Conservation (phyloP, 2,329 filamentous ascomycete genomes). For the Penicillium sp. region DNA sequence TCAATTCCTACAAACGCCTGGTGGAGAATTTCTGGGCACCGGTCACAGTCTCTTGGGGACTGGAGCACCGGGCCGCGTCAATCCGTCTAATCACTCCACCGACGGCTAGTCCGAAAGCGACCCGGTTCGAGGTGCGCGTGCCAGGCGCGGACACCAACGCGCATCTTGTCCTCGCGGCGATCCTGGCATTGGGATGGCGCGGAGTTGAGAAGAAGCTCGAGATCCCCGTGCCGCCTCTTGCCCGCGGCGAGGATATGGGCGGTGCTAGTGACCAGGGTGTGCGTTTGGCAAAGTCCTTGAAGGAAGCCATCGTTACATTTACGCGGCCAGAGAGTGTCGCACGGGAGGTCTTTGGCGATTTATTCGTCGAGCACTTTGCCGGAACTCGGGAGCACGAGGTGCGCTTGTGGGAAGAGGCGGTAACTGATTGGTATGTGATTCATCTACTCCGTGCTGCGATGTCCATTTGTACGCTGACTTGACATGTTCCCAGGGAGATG, state of each 20-base stretch:
- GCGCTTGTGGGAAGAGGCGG: conserved; percentile 87
- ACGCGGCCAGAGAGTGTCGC: conserved; percentile 76
- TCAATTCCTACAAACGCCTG: conserved; percentile 97
- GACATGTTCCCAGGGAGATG: conserved; percentile 60
- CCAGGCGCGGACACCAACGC: conserved; percentile 93
- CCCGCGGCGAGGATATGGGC: conserved; percentile 79
- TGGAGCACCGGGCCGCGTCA: conserved; percentile 90
- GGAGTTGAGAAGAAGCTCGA: conserved; percentile 90
- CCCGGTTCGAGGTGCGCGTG: conserved; percentile 88
- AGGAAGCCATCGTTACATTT: conserved; percentile 79
- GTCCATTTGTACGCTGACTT: conserved; percentile 13
- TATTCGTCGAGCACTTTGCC: conserved; percentile 92
- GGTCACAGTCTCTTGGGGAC: conserved; percentile 93
- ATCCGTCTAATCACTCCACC: conserved; percentile 88
- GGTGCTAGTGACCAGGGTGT: conserved; percentile 67
- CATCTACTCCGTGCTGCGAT: background rate
- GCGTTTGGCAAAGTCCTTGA: conserved; percentile 77
- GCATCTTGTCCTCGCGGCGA: conserved; percentile 79
- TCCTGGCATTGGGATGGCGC: conserved; percentile 83
- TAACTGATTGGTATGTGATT: conserved; percentile 83
- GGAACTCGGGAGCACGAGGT: conserved; percentile 92
- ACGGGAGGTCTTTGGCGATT: conserved; percentile 89
- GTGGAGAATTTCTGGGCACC: conserved; percentile 99
- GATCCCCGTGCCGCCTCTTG: conserved; percentile 76
- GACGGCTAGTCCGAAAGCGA: conserved; percentile 77